Percentiles rank a stretch among this genome's conserved stretches.
These are phyloP conservation scores for Ceratocystis papillata DNA, from an alignment of 2,329 filamentous ascomycete species.

Conservation along the genomic window DNA sequence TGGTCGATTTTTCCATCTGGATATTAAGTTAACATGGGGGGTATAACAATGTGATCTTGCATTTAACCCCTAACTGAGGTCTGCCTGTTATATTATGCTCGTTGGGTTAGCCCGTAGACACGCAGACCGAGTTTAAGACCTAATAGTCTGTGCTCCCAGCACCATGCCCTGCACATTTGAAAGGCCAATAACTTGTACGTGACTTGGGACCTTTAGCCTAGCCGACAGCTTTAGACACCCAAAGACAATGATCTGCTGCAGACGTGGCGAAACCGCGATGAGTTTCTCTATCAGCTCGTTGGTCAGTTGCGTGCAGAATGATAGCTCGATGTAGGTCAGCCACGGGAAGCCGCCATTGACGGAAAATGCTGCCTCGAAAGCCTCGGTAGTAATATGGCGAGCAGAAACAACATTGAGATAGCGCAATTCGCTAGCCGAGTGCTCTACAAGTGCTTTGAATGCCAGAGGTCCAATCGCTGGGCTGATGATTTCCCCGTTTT, in stretches of 20 bases:
- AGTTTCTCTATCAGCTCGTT: constrained; percentile 54
- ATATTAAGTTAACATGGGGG: too few species aligned
- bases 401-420: constrained; percentile 72
- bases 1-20: too few species aligned
- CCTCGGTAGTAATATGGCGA: constrained; percentile 62
- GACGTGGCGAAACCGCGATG: constrained; percentile 52
- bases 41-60: too few species aligned
- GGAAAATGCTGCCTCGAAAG: constrained; percentile 65
- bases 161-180: constrained; percentile 38
- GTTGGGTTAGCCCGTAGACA: background rate
- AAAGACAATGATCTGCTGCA: constrained; percentile 51
- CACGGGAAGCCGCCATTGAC: constrained; percentile 51
- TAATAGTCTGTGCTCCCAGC: constrained; percentile 13
- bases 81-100: background rate
- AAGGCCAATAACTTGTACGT: constrained; percentile 47
- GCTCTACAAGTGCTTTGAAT: constrained; percentile 71
- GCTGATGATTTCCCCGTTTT: constrained; percentile 32
- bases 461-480: constrained; percentile 66
- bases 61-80: too few species aligned
- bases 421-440: constrained; percentile 58
- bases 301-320: constrained; percentile 60
- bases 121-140: background rate
- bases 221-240: constrained; percentile 51
- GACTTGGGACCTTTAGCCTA: constrained; percentile 43
- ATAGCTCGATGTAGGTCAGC: constrained; percentile 62